Evolutionary conservation across 75 land plant species (phyloP), one percentile per base, ranked within the genome.

Genomic region (Sequoia sempervirens): DNA sequence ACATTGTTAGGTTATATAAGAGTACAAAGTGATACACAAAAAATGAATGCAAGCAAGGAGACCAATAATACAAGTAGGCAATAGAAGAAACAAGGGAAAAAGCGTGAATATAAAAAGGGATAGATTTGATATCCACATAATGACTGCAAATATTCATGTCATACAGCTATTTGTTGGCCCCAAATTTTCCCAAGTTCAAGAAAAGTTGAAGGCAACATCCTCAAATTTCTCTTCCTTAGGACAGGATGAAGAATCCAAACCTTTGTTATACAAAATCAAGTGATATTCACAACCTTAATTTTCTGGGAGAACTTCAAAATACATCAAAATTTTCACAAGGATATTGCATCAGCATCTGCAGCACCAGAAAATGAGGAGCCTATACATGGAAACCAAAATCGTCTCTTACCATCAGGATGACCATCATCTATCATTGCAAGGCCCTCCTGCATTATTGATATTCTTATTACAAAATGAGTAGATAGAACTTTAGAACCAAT

Each of bases 401-500:
- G 91, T 28, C 96, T 91, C 85, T 85, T 93, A 4, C 99, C 91
- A 90, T 95, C 97, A 83, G 89, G 89, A 75, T 95, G 93, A 30
- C 99, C 99, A 89, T 97, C 98, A 89, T 97, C 97, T 64, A 95
- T 88, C 96, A 97, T 94, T 28, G 95, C 92, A 75, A 97, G 91
- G 78, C 99, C 99, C 82, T 97, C 99, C 98, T 96, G 92, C 82
- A 82, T 10, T 30, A 32, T 43, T n/a, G n/a, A 26, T 23, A 3
- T 41, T 78, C 45, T 78, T 75, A 17, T 23, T 41, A 43, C 13
- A 26, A 32, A 26, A 79, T 46, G 20, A 80, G 82, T 14, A 45
- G 26, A 34, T 4, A 46, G 58, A 81, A 78, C 56, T 80, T 36
- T 28, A 37, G 46, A 80, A 32, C 36, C 56, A 74, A 45, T 26